These are phyloP conservation scores for Suillus occidentalis DNA, from an alignment of 768 basidiomycete species.

Conservation along the genomic window DNA sequence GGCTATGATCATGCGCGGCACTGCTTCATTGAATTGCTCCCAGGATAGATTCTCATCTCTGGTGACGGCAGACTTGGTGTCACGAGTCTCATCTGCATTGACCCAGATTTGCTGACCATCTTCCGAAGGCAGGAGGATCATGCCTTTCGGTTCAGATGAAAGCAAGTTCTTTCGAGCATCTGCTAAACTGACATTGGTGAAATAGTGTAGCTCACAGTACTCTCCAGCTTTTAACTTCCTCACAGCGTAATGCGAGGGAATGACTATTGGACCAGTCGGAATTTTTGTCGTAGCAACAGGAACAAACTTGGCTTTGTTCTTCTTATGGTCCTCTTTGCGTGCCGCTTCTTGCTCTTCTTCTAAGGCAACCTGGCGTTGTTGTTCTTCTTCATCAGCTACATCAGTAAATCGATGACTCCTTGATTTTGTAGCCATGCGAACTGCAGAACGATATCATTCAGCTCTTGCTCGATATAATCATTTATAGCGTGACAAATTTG, in stretches of 20 bases:
- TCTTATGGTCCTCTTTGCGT: background rate
- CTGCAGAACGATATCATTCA: too few species aligned
- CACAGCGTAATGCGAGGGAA: background rate
- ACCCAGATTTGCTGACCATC: background rate
- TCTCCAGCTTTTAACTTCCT: background rate
- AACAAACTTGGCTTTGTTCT: constrained; percentile 3
- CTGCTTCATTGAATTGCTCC: too few species aligned
- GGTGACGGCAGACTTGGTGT: too few species aligned
- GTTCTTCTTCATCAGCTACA: background rate
- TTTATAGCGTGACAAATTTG: too few species aligned
- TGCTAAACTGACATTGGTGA: too few species aligned
- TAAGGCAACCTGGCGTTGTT: background rate
- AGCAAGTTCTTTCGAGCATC: background rate
- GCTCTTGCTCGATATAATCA: too few species aligned
- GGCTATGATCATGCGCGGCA: too few species aligned
- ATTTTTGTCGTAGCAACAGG: background rate
- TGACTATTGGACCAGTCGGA: background rate
- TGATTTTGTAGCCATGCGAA: too few species aligned
- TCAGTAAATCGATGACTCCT: too few species aligned
- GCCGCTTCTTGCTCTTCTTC: constrained; percentile 2
- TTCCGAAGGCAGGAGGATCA: background rate
- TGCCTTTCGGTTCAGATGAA: background rate
- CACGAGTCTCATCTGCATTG: too few species aligned
- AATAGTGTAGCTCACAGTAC: too few species aligned
- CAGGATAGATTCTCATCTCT: too few species aligned